Percentiles rank a stretch among this genome's conserved stretches.
Evolutionary conservation across 805 yeast genomes (phyloP).

Genomic region (Candida gorgasii): DNA sequence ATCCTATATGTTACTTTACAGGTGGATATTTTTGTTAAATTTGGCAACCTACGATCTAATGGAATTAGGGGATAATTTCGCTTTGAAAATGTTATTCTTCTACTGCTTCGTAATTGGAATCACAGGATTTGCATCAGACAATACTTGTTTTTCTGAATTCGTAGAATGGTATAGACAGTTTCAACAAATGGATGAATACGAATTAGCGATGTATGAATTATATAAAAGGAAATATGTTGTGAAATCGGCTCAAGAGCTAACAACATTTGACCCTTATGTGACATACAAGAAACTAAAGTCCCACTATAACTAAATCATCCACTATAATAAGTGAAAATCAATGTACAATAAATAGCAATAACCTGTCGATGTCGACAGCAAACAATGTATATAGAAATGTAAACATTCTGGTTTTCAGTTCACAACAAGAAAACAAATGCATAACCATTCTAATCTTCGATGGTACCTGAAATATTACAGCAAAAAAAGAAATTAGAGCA

Average conservation of each 20-base stretch:
- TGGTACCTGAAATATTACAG: constrained; percentile 1
- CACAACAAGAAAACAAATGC: too few relatives aligned
- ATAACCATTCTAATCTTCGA: neutral
- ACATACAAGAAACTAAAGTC: too few relatives aligned
- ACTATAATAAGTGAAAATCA: too few relatives aligned
- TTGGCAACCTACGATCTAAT: constrained; percentile 19
- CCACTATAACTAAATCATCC: too few relatives aligned
- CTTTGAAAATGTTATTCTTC: constrained; percentile 23
- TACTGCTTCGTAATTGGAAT: constrained; percentile 17
- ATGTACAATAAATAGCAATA: too few relatives aligned
- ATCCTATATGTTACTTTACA: constrained; percentile 25
- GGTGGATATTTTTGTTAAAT: constrained; percentile 25
- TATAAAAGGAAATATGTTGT: neutral
- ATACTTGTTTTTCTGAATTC: constrained; percentile 1
- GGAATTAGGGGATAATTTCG: constrained; percentile 20
- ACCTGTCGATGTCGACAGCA: too few relatives aligned
- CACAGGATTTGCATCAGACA: neutral
- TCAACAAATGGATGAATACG: neutral
- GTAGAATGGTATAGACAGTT: constrained; percentile 1
- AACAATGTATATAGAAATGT: too few relatives aligned
- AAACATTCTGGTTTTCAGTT: too few relatives aligned
- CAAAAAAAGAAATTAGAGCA: neutral
- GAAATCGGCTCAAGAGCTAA: neutral
- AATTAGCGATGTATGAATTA: constrained; percentile 3
- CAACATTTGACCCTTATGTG: neutral